Percentiles rank a stretch among this genome's conserved stretches.
These are phyloP conservation scores for Diaporthe sp. DNA, from an alignment of 2,329 filamentous ascomycete species.

Conservation along the genomic window DNA sequence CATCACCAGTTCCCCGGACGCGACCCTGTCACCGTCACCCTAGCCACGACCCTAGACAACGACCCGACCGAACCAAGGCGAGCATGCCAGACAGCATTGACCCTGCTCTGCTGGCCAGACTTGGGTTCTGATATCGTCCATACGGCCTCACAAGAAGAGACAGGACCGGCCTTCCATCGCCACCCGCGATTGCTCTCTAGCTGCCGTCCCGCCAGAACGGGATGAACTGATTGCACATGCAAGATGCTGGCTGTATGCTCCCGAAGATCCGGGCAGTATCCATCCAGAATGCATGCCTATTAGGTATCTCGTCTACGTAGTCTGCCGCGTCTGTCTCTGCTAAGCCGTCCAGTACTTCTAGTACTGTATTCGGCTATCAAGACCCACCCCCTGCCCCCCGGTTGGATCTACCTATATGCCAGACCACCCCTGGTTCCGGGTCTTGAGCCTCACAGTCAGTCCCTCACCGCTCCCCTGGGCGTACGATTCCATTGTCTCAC, in stretches of 20 bases:
- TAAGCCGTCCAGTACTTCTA: not conserved
- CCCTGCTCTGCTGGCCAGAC: conserved; percentile 24
- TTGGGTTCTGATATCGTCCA: not conserved
- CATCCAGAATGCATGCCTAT: conserved; percentile 20
- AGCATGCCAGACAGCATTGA: conserved; percentile 18
- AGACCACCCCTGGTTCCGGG: conserved; percentile 27
- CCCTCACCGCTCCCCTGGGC: conserved; percentile 38
- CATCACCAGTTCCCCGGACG: conserved; percentile 21
- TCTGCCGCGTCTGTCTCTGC: not conserved
- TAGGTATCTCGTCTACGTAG: not conserved
- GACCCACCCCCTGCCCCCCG: conserved; percentile 8
- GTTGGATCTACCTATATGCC: conserved; percentile 27
- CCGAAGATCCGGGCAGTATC: conserved; percentile 33
- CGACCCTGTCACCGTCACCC: conserved; percentile 25
- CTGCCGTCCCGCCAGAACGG: conserved; percentile 7
- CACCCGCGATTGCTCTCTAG: conserved; percentile 1
- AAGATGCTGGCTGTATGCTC: conserved; percentile 31
- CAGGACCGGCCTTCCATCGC: not conserved
- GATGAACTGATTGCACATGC: conserved; percentile 23
- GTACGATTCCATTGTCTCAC: conserved; percentile 37
- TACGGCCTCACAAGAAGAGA: not conserved
- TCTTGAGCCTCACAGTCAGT: conserved; percentile 38
- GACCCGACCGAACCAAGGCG: conserved; percentile 2
- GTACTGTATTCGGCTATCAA: conserved; percentile 26
- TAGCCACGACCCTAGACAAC: conserved; percentile 1